These are phyloP conservation scores for Paraphaeosphaeria minitans DNA, from an alignment of 2,329 filamentous ascomycete species.

Conservation along the genomic window DNA sequence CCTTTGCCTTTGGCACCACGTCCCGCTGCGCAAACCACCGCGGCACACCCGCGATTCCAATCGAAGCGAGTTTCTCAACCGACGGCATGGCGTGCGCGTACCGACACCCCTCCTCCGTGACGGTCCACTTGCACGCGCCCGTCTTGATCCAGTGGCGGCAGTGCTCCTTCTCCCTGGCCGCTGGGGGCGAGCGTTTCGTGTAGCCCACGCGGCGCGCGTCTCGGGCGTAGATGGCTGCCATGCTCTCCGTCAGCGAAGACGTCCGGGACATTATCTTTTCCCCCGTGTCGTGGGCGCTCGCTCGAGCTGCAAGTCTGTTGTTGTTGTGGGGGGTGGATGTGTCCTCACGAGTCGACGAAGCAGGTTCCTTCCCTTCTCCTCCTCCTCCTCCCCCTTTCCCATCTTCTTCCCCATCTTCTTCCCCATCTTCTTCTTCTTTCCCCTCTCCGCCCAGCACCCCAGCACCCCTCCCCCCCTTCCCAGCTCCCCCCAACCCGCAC, in stretches of 20 bases:
- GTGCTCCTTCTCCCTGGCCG: neutral
- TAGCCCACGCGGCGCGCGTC: neutral
- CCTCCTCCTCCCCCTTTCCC: too few relatives aligned
- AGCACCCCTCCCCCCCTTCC: too few relatives aligned
- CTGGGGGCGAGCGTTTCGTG: neutral
- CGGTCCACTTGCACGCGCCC: neutral
- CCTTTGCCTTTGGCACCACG: neutral
- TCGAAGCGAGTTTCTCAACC: neutral
- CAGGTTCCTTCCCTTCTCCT: too few relatives aligned
- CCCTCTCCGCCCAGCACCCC: too few relatives aligned
- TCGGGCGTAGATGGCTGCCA: constrained; percentile 2
- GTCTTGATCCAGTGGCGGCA: constrained; percentile 2
- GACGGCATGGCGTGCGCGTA: constrained; percentile 1
- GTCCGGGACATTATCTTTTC: neutral
- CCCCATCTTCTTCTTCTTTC: too few relatives aligned
- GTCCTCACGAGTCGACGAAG: neutral
- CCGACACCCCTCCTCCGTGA: neutral
- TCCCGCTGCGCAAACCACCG: neutral
- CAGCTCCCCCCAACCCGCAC: too few relatives aligned
- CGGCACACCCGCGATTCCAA: neutral
- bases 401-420: too few relatives aligned
- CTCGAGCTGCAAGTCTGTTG: neutral
- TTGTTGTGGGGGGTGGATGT: neutral
- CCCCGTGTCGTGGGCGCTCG: neutral
- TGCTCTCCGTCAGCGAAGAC: neutral